Conservation (phyloP, 768 basidiomycete species). For the Collybia nuda region DNA sequence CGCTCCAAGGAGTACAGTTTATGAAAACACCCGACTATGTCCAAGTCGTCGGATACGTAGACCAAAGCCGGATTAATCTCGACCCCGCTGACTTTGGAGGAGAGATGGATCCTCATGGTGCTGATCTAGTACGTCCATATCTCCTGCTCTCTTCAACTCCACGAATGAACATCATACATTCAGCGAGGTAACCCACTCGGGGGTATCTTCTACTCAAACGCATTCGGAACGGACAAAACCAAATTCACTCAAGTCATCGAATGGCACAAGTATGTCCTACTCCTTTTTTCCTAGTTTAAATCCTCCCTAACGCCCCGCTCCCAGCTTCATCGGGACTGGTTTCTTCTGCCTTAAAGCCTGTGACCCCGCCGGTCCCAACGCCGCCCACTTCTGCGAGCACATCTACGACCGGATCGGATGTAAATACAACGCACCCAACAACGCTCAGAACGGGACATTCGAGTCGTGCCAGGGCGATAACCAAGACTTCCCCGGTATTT, state of each 20-base stretch:
- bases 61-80: conserved; percentile 58
- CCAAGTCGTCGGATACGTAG: conserved; percentile 54
- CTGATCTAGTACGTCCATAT: conserved; percentile 26
- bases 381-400: conserved; percentile 18
- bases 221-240: conserved; percentile 48
- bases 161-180: conserved; percentile 2
- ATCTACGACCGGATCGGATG: conserved; percentile 20
- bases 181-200: conserved; percentile 60
- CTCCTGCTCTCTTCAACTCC: not conserved
- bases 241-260: conserved; percentile 56
- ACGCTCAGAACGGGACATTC: conserved; percentile 57
- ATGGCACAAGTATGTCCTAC: conserved; percentile 65
- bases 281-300: conserved; percentile 7
- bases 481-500: conserved; percentile 57
- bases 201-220: conserved; percentile 37
- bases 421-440: conserved; percentile 62
- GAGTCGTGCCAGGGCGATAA: conserved; percentile 65
- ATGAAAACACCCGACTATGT: conserved; percentile 53
- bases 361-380: conserved; percentile 45
- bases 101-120: conserved; percentile 71
- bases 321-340: conserved; percentile 69
- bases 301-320: conserved; percentile 12
- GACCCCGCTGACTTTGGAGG: conserved; percentile 55
- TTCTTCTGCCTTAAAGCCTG: conserved; percentile 74
- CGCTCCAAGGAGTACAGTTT: conserved; percentile 56